Conservation (phyloP, 306 rosid species). For the Astragalus glycyphyllos region DNA sequence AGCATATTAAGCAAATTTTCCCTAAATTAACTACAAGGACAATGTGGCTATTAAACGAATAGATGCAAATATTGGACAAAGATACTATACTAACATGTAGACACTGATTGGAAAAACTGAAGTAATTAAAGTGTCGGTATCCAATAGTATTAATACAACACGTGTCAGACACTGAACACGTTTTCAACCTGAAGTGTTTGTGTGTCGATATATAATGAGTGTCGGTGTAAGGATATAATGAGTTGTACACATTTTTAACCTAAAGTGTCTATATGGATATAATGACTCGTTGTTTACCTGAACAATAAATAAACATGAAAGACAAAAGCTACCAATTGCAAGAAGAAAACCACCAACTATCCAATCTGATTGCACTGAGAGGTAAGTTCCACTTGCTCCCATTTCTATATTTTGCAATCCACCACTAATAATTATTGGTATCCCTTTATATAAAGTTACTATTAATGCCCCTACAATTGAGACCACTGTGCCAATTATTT, state of each 20-base stretch:
- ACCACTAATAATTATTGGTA: constrained; percentile 36
- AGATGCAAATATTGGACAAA: no score
- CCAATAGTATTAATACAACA: no score
- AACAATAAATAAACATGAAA: constrained; percentile 44
- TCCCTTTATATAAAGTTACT: constrained; percentile 56
- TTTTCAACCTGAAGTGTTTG: no score
- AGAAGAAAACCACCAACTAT: constrained; percentile 55
- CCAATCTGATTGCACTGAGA: constrained; percentile 42
- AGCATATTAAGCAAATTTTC: background rate
- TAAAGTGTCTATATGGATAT: background rate
- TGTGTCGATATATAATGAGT: no score
- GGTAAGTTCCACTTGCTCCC: constrained; percentile 13
- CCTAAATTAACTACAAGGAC: constrained; percentile 2
- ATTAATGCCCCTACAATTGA: constrained; percentile 58
- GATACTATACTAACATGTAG: no score
- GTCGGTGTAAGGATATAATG: no score
- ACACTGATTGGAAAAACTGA: no score
- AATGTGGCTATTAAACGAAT: background rate
- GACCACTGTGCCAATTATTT: constrained; percentile 51
- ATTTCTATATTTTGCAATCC: background rate
- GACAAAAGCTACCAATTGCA: constrained; percentile 36
- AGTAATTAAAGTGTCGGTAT: no score
- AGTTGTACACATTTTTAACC: no score
- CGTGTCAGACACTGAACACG: no score
- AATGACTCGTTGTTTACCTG: constrained; percentile 44